phyloP scores from a whole-genome alignment of 2,329 filamentous ascomycete genomes.

The Plenodomus biglobosus region DNA sequence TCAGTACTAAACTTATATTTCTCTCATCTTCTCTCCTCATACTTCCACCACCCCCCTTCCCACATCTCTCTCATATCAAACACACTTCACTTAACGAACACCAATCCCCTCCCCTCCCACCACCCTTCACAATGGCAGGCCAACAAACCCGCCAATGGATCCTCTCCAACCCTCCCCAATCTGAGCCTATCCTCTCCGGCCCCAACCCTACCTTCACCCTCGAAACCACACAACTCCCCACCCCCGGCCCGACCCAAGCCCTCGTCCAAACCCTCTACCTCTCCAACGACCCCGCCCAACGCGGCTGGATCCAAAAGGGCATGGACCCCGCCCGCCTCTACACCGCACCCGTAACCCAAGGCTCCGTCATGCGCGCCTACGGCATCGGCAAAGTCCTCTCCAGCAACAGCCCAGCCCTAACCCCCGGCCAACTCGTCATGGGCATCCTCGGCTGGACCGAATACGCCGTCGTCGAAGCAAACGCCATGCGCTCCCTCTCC shows the following conservation, averaged over 20 bases:
- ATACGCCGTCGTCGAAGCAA: constrained; percentile 56
- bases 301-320: constrained; percentile 52
- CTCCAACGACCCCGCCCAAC: constrained; percentile 58
- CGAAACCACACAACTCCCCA: constrained; percentile 37
- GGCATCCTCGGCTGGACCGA: constrained; percentile 64
- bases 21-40: background rate
- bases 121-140: constrained; percentile 27
- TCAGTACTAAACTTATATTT: too few relatives aligned
- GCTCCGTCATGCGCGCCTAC: constrained; percentile 63
- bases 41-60: background rate
- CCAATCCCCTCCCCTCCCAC: background rate
- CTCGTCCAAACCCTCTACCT: constrained; percentile 52
- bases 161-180: constrained; percentile 45
- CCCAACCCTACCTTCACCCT: constrained; percentile 47
- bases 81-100: background rate
- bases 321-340: constrained; percentile 51
- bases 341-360: constrained; percentile 47
- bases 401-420: constrained; percentile 56
- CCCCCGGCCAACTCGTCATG: constrained; percentile 60
- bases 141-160: constrained; percentile 49
- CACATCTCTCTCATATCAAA: too few relatives aligned
- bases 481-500: constrained; percentile 34
- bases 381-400: constrained; percentile 63
- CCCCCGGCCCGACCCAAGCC: constrained; percentile 45
- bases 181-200: constrained; percentile 41